Evolutionary conservation across 1,284 basidiomycete genomes (phyloP), one percentile per base, ranked within the genome.

Genomic region (Tetrapyrgos nigripes): DNA sequence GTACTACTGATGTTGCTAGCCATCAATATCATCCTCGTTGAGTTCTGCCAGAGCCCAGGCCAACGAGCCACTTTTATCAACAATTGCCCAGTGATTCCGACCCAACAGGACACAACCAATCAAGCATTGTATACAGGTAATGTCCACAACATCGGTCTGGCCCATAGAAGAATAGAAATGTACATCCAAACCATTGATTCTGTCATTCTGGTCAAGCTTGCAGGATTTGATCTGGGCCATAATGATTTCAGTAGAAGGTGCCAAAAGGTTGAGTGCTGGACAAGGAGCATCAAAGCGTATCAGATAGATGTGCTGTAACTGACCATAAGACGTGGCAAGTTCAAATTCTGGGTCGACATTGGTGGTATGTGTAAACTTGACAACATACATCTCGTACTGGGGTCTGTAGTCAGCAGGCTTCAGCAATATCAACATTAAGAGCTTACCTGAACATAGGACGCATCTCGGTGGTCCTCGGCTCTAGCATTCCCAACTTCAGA

Each of bases 101-200:
- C n/a, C n/a, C n/a, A n/a, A n/a, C n/a, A n/a, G n/a, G n/a, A 57
- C 26, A 4, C 68, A 61, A 19, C 69, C 70, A 49, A 71, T 60
- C n/a, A 71, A 59, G 29, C 66, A 66, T 47, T 68, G 53, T 9
- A 72, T 50, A 23, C 50, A 47, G 21, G 51, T 59, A 2, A 69
- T 53, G 45, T 70, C 68, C 19, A 71, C 53, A 29, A 66, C 54
- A 21, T 61, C 55, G 2, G 54, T 13, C 3, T n/a, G 28, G 23
- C 56, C 57, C 21, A 60, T 51, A 21, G 50, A 35, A 17, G 53
- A 27, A 33, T 59, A 64, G 44, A 56, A 67, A 23, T 55, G 43
- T 10, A 54, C 56, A n/a, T n/a, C n/a, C n/a, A n/a, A n/a, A n/a
- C n/a, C n/a, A 23, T 59, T 45, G n/a, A 52, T 35, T 23, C 35